A percentile compares a stretch with the other conserved stretches of the same genome.
These are phyloP conservation scores for Pouteria glomerata DNA, from an alignment of 148 eudicot species.

Conservation along the genomic window DNA sequence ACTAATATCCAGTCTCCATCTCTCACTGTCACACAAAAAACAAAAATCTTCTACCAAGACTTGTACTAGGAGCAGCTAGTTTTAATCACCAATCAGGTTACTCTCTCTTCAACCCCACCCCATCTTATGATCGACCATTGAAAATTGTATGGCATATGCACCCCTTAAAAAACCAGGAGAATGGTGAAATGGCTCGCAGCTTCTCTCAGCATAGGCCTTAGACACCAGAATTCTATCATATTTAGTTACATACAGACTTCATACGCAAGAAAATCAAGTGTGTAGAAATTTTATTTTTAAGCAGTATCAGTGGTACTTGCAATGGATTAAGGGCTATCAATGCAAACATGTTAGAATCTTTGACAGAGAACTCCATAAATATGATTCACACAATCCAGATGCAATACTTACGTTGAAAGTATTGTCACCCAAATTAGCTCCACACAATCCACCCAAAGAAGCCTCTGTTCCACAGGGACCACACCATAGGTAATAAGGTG, in stretches of 20 bases:
- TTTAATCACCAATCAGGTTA: not conserved
- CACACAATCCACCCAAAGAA: slow-evolving; percentile 95
- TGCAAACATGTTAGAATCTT: not conserved
- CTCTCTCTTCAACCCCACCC: not conserved
- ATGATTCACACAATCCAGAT: not conserved
- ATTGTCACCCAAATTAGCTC: slow-evolving; percentile 98
- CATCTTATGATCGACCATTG: not conserved
- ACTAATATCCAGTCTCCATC: too few relatives aligned
- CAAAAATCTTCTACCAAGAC: not conserved
- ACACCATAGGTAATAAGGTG: slow-evolving; percentile 86
- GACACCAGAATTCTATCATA: not conserved
- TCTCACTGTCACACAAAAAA: not conserved
- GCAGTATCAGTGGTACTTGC: not conserved
- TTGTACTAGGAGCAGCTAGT: not conserved
- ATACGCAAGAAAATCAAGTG: not conserved
- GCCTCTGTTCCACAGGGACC: slow-evolving; percentile 88
- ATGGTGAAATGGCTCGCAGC: not conserved
- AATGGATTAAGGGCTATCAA: not conserved
- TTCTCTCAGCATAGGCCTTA: not conserved
- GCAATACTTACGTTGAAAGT: slow-evolving; percentile 76
- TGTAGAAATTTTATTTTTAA: not conserved
- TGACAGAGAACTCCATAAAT: not conserved
- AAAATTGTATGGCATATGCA: not conserved
- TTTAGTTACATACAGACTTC: not conserved
- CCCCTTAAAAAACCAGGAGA: not conserved